These are phyloP conservation scores for Pythium plurisporium DNA, from an alignment of 352 stramenopile genomes.

Conservation along the genomic window DNA sequence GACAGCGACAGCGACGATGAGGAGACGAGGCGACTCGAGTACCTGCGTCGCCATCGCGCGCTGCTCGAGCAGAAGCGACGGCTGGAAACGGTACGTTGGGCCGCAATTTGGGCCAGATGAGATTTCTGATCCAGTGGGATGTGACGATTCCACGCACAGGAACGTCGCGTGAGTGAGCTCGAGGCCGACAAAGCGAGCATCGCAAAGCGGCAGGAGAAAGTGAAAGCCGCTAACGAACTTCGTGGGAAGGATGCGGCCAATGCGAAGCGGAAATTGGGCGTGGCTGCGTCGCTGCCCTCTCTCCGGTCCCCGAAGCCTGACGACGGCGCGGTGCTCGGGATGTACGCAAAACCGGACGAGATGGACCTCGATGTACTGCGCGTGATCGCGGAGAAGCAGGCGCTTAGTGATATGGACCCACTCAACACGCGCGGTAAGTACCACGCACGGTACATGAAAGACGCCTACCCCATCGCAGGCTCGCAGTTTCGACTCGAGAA, in stretches of 20 bases:
- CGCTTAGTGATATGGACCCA: slow-evolving; percentile 28
- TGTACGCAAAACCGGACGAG: slow-evolving; percentile 48
- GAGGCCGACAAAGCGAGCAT: slow-evolving; percentile 14
- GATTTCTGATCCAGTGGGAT: no score
- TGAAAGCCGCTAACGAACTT: background rate
- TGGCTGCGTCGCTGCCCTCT: slow-evolving; percentile 1
- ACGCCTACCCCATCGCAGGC: slow-evolving; percentile 68
- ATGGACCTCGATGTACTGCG: slow-evolving; percentile 37
- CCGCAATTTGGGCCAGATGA: no score
- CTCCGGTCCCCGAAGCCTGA: background rate
- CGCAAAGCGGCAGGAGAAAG: background rate
- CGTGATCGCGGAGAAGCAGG: slow-evolving; percentile 39
- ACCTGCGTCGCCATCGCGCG: slow-evolving; percentile 40
- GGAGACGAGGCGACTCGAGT: slow-evolving; percentile 35
- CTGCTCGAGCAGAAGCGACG: slow-evolving; percentile 46
- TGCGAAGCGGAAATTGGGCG: background rate
- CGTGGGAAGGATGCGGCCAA: background rate
- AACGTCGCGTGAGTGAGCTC: slow-evolving; percentile 17
- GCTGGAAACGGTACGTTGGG: slow-evolving; percentile 43
- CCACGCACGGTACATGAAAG: slow-evolving; percentile 59
- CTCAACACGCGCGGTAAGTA: slow-evolving; percentile 66
- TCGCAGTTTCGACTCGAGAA: slow-evolving; percentile 65
- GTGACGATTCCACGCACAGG: no score
- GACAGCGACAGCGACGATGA: slow-evolving; percentile 30
- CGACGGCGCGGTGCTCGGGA: slow-evolving; percentile 16